These are phyloP conservation scores for Selaginella moellendorffii DNA, from an alignment of 75 land plant genomes.

Conservation along the genomic window DNA sequence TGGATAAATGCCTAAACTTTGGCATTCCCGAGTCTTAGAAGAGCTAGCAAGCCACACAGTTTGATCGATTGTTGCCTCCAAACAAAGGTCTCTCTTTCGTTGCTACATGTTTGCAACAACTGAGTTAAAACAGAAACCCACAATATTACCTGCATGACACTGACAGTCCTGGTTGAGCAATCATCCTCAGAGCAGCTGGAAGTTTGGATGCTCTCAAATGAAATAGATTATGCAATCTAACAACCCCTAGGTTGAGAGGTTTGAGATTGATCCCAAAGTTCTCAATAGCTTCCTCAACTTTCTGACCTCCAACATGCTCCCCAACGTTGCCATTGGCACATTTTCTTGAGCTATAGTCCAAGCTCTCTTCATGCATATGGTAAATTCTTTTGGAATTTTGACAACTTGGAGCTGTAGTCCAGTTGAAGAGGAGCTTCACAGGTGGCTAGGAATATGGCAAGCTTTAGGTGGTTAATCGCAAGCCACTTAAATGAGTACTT, in stretches of 20 bases:
- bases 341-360: too few relatives aligned
- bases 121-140: background rate
- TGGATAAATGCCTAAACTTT: background rate
- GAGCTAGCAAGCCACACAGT: background rate
- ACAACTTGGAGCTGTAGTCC: background rate
- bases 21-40: background rate
- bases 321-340: too few relatives aligned
- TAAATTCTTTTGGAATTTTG: too few relatives aligned
- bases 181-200: background rate
- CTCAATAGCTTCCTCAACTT: background rate
- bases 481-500: too few relatives aligned
- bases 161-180: background rate
- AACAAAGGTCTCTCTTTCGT: background rate
- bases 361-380: too few relatives aligned
- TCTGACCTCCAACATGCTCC: background rate
- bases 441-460: too few relatives aligned
- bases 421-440: too few relatives aligned
- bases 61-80: background rate
- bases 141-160: too few relatives aligned
- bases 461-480: too few relatives aligned
- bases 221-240: too few relatives aligned
- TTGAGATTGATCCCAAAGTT: background rate
- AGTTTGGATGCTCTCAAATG: background rate
- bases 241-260: background rate
- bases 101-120: background rate